Conservation (phyloP, 306 rosid species). For the Mimosa bimucronata region DNA sequence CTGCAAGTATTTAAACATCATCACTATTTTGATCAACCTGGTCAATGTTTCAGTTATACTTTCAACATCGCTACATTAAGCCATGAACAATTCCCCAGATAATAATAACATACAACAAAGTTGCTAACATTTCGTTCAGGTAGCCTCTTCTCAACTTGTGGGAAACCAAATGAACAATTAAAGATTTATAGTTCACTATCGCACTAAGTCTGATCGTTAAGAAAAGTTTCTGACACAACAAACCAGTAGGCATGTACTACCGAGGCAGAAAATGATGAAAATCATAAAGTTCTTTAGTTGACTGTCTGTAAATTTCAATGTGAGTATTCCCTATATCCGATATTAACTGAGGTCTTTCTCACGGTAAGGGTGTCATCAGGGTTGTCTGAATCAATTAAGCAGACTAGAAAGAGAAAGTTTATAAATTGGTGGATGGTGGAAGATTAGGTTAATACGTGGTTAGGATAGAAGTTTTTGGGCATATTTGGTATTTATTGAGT, state of each 20-base stretch:
- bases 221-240: conserved; percentile 1
- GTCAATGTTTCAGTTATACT: conserved; percentile 16
- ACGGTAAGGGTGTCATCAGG: not conserved
- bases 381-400: not conserved
- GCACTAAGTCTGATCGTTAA: conserved; percentile 19
- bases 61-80: not conserved
- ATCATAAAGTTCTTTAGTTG: not conserved
- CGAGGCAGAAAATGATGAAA: not conserved
- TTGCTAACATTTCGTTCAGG: conserved; percentile 18
- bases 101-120: not conserved
- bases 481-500: not conserved
- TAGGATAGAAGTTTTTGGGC: not conserved
- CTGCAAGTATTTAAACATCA: conserved; percentile 49
- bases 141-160: conserved; percentile 3
- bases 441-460: not conserved
- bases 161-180: conserved; percentile 15
- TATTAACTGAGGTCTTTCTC: not conserved
- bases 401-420: not conserved
- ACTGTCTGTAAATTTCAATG: not conserved
- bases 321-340: not conserved
- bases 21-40: conserved; percentile 13
- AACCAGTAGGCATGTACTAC: conserved; percentile 13
- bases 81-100: conserved; percentile 6
- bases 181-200: conserved; percentile 1
- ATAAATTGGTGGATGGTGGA: not conserved